Base-by-base conservation (phyloP, 495 filamentous ascomycete species). In the Hypoxylon rickii region DNA sequence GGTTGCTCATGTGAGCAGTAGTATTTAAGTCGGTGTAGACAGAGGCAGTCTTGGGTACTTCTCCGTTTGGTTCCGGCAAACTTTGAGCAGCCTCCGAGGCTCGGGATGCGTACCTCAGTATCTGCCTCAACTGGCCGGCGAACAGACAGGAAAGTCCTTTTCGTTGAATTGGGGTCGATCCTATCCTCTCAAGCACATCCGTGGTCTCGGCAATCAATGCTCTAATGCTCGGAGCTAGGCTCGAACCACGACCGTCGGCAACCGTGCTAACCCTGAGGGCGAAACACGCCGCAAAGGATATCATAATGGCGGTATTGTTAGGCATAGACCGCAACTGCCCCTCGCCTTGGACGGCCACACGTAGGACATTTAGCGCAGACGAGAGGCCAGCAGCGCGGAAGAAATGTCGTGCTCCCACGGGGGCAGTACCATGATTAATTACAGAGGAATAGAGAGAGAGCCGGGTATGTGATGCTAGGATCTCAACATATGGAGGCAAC, bases 301-400 rank as follows among this genome's bases (percentile, higher is more conserved):
- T 88, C 86, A 88, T 89, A 57, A 88, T 89, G 32, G 85, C 83
- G 0, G 86, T 85, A 53, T 89, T 89, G 71, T 89, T 89, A 3
- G 86, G 86, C 86, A 89, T 88, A 7, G 86, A 88, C 31, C 85
- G 83, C 3, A 89, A 76, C 52, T 84, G 79, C 1, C 75, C 73
- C 66, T 89, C 86, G 3, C 86, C 86, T 68, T 88, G 86, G 11
- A 88, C 86, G 11, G 86, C 85, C 2, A 85, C 83, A 43, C 86
- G 79, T 70, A 89, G 80, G n/a, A 89, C 86, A 65, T 87, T 88
- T 13, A 89, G 61, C 1, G 86, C 83, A 0, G 86, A 85, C 0
- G 86, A 88, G 13, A 89, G 75, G 3, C 83, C 82, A 7, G 84
- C 85, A 3, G 85, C 80, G 16, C 84, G 81, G 73, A 89, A 89